Conservation (phyloP, 306 rosid species). For the Adenanthera pavonina region DNA sequence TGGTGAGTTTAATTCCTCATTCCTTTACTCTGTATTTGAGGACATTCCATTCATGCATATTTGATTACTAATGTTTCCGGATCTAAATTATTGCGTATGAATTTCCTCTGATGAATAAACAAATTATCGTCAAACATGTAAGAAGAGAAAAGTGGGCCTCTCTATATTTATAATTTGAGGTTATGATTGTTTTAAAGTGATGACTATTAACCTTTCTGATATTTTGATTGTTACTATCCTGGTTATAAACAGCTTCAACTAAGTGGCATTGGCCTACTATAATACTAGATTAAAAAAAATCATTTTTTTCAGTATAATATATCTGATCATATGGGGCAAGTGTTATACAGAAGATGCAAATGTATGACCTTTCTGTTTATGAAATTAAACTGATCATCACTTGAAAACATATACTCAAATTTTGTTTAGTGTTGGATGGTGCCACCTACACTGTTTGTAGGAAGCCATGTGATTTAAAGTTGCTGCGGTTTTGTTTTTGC, state of each 20-base stretch:
- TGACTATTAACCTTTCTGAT: neutral
- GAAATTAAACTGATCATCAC: neutral
- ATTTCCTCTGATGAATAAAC: neutral
- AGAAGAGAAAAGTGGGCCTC: no score
- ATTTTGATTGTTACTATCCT: neutral
- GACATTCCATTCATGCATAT: neutral
- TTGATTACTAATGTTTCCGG: neutral
- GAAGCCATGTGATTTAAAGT: conserved; percentile 5
- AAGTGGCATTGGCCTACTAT: neutral
- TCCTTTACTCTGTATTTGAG: neutral
- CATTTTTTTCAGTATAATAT: no score
- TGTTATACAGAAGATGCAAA: no score
- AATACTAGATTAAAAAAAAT: no score
- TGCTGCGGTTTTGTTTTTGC: neutral
- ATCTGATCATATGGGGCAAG: no score
- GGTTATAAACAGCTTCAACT: neutral
- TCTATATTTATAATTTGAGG: neutral
- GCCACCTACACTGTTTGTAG: neutral
- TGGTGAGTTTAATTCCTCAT: conserved; percentile 44
- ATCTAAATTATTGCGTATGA: neutral
- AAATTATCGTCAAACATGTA: neutral
- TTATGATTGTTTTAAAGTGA: neutral
- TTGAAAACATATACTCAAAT: neutral
- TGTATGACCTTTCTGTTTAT: neutral
- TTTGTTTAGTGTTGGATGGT: neutral